Evolutionary conservation across 768 basidiomycete species (phyloP).

Genomic region (Scleroderma bovista): DNA sequence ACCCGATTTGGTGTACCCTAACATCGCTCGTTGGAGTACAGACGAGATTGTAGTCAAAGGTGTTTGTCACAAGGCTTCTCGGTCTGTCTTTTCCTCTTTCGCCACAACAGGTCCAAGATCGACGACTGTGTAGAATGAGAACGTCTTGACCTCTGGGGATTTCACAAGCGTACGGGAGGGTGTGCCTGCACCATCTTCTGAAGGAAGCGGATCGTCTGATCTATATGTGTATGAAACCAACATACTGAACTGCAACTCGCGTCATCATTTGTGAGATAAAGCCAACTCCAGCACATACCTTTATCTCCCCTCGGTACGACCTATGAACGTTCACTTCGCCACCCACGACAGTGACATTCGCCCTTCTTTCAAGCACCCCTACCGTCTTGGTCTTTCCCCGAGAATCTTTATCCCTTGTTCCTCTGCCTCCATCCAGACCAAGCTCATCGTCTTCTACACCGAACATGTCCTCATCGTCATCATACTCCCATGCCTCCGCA

Average conservation of each 20-base stretch:
- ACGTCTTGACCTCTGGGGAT: constrained; percentile 74
- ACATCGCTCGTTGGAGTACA: too few species aligned
- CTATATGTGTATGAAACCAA: constrained; percentile 91
- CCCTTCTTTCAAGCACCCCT: constrained; percentile 82
- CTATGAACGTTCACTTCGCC: constrained; percentile 85
- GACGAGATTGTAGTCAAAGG: neutral
- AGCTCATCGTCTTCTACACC: constrained; percentile 40
- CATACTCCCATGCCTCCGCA: constrained; percentile 98
- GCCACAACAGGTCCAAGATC: constrained; percentile 70
- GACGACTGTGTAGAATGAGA: constrained; percentile 84
- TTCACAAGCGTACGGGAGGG: constrained; percentile 42
- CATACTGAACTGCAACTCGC: constrained; percentile 76
- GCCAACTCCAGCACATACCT: constrained; percentile 44
- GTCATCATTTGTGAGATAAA: neutral
- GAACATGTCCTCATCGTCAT: constrained; percentile 87
- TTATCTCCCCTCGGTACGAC: constrained; percentile 70
- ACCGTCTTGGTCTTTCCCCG: constrained; percentile 52
- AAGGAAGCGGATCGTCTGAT: constrained; percentile 75
- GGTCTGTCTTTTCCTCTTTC: constrained; percentile 42
- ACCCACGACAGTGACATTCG: constrained; percentile 83
- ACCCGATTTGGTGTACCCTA: too few species aligned
- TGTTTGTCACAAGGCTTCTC: constrained; percentile 10
- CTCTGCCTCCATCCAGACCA: constrained; percentile 31
- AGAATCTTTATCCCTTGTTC: constrained; percentile 41
- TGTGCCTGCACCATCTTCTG: constrained; percentile 52